These are phyloP conservation scores for Bolboschoenoplectus hybrid DNA, from an alignment of 202 grass and related monocot species.

Conservation along the genomic window DNA sequence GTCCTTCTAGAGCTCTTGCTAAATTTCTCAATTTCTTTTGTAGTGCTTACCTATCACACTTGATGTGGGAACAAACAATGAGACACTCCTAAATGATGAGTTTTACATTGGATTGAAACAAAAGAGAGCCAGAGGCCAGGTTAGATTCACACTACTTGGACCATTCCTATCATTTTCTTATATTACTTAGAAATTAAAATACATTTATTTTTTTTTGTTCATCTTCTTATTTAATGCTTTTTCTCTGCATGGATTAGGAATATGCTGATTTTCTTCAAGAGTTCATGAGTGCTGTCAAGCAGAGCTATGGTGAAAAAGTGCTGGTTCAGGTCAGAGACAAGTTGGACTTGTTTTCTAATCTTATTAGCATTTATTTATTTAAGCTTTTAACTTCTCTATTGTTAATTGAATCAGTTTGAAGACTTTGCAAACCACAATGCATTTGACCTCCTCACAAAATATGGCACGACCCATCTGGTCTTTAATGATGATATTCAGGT, in stretches of 20 bases:
- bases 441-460: slow-evolving; percentile 86
- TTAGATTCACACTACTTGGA: slow-evolving; percentile 27
- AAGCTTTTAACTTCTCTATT: slow-evolving; percentile 13
- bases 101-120: slow-evolving; percentile 93
- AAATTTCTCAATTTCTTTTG: slow-evolving; percentile 37
- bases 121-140: slow-evolving; percentile 82
- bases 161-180: slow-evolving; percentile 19
- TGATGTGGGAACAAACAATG: slow-evolving; percentile 97
- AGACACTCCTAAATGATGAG: slow-evolving; percentile 78
- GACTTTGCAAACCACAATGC: slow-evolving; percentile 99
- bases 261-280: slow-evolving; percentile 90
- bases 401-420: slow-evolving; percentile 67
- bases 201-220: neutral
- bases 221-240: slow-evolving; percentile 29
- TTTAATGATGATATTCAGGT: slow-evolving; percentile 99
- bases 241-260: slow-evolving; percentile 54
- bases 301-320: slow-evolving; percentile 94
- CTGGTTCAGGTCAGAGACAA: slow-evolving; percentile 70
- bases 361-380: slow-evolving; percentile 1
- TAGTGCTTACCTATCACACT: slow-evolving; percentile 96
- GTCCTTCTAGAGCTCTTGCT: neutral
- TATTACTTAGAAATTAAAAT: slow-evolving; percentile 8
- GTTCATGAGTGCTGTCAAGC: slow-evolving; percentile 85
- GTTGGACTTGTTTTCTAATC: neutral
- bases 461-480: slow-evolving; percentile 82